Base-by-base conservation (phyloP, 208 protist species). In the Trypanosomatidae sp. region DNA sequence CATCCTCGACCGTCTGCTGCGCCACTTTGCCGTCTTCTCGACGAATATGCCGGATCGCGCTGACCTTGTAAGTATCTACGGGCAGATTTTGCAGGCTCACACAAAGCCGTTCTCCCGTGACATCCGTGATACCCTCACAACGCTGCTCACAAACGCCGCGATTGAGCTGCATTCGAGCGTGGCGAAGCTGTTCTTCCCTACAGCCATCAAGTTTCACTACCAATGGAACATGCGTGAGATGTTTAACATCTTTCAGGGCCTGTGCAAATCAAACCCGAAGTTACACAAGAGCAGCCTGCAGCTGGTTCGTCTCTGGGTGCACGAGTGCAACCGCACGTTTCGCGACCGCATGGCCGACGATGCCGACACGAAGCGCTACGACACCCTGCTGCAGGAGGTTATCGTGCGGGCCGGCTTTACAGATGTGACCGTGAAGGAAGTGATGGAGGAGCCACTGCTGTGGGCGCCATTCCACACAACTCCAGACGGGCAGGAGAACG, bases 151-250 rank as follows among this genome's bases (percentile, higher is more conserved):
- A 30, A 93, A 94, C 60, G 95, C 94, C 36, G 95, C 94, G 36
- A 98, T 98, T 74, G 94, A 98, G 76, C 79, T 98, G 28, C 96
- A 98, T 84, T 69, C 84, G 69, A 87, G 89, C 71, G 84, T 98
- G 52, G 85, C 89, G 22, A 97, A 97, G 71, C 83, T 82, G 25
- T 99, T 99, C 84, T 92, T 99, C 77, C 99, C 99, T 22, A 99
- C 99, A 1, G 98, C 98, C 49, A 90, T 99, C 73, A 99, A 99
- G 82, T 99, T 99, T 88, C 98, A 99, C 82, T 99, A 99, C 85
- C 91, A 99, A 73, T 99, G 99, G 96, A 99, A 99, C 86, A 96
- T 99, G 85, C 88, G 98, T 43, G 98, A 99, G 74, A 95, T 99
- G 79, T 97, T 97, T 73, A 98, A 98, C 82, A 95, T 99, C 59